Percentiles rank a stretch among this genome's conserved stretches.
Evolutionary conservation across 129 eudicot genomes (phyloP).

Genomic region (Gnaphalium uliginosum): DNA sequence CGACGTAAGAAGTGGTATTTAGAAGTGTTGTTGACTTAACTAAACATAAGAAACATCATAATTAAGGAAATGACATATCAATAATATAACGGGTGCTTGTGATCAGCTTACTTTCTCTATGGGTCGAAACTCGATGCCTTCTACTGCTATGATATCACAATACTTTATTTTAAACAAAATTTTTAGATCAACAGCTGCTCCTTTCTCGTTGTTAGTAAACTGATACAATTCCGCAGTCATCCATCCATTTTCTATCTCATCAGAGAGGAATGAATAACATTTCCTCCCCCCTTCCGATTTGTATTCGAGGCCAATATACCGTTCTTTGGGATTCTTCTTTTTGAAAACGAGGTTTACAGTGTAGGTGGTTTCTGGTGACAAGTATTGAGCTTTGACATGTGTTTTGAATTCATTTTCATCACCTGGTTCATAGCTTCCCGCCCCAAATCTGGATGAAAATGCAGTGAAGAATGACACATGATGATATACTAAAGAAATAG

Average conservation of each 20-base stretch:
- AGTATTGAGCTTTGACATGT: neutral
- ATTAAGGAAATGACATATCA: too few species aligned
- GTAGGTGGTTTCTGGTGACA: conserved; percentile 3
- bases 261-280: neutral
- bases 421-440: neutral
- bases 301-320: neutral
- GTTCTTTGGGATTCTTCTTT: neutral
- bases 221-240: neutral
- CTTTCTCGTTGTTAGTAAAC: neutral
- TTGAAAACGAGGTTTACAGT: conserved; percentile 6
- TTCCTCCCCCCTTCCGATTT: neutral
- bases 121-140: neutral
- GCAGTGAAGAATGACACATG: neutral
- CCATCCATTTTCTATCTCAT: neutral
- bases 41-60: too few species aligned
- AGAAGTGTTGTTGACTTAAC: too few species aligned
- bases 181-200: neutral
- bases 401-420: neutral
- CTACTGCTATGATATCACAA: neutral
- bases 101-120: neutral
- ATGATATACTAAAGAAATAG: too few species aligned
- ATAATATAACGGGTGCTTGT: neutral
- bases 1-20: too few species aligned
- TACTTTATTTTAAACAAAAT: neutral
- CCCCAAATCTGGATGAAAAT: neutral